Conservation (phyloP, 352 stramenopile genomes). For the Phytophthora sp. region DNA sequence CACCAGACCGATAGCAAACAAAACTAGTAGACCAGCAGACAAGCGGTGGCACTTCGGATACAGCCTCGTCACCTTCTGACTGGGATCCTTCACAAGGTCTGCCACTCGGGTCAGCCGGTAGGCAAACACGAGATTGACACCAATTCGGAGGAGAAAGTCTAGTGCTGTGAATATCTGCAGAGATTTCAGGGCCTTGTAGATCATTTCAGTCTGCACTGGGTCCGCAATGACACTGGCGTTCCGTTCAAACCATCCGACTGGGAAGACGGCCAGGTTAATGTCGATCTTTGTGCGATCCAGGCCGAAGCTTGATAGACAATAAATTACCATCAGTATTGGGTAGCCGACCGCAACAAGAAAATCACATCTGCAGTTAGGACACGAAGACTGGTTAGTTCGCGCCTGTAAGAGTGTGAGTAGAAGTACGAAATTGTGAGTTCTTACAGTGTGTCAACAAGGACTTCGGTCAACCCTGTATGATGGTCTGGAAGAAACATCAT, state of each 20-base stretch:
- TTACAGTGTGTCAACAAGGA: conserved; percentile 10
- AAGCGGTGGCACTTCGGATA: conserved; percentile 17
- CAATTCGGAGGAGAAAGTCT: conserved; percentile 22
- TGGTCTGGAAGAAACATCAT: background rate
- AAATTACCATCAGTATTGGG: conserved; percentile 29
- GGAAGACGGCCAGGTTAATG: conserved; percentile 42
- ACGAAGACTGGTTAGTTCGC: background rate
- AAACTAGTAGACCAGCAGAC: background rate
- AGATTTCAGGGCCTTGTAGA: conserved; percentile 31
- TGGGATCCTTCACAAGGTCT: conserved; percentile 1
- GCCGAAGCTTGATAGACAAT: conserved; percentile 33
- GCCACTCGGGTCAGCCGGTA: background rate
- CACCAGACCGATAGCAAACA: background rate
- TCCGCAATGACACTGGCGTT: conserved; percentile 29
- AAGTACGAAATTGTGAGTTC: background rate
- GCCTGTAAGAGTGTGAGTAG: too few relatives aligned
- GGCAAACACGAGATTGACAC: conserved; percentile 11
- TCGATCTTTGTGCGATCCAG: conserved; percentile 29
- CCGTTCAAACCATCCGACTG: conserved; percentile 32
- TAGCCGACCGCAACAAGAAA: conserved; percentile 34
- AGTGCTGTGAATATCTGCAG: conserved; percentile 30
- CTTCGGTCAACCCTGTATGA: background rate
- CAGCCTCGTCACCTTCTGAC: background rate
- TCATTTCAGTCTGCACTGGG: conserved; percentile 23
- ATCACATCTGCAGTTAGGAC: conserved; percentile 37